Evolutionary conservation across 1,284 basidiomycete species (phyloP).

Genomic region (Ceratobasidium theobromae): DNA sequence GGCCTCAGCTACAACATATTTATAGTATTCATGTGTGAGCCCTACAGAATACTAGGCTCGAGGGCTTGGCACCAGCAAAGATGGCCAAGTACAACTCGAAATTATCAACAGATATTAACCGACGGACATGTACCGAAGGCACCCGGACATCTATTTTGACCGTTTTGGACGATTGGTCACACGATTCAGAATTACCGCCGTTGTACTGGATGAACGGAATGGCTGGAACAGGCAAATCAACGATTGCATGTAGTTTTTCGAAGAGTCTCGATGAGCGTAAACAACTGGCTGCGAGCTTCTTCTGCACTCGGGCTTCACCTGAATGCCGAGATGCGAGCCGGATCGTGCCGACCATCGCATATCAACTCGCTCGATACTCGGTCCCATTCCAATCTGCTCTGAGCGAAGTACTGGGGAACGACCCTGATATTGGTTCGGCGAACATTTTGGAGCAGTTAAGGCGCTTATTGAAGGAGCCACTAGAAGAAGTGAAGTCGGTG

Average conservation of each 20-base stretch:
- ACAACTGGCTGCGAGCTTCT: slow-evolving; percentile 15
- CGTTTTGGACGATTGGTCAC: not conserved
- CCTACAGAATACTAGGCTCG: not conserved
- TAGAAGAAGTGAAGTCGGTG: not conserved
- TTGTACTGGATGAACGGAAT: slow-evolving; percentile 26
- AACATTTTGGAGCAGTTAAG: not conserved
- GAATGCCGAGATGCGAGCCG: not conserved
- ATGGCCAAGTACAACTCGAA: not conserved
- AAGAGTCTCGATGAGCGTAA: not conserved
- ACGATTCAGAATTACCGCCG: slow-evolving; percentile 2
- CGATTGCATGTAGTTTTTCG: slow-evolving; percentile 9
- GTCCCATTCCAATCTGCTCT: not conserved
- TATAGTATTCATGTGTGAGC: too few relatives aligned
- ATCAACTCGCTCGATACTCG: slow-evolving; percentile 8
- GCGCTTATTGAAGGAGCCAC: not conserved
- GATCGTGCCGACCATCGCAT: slow-evolving; percentile 5
- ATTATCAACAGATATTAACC: not conserved
- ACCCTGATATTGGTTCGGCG: not conserved
- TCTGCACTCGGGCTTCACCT: not conserved
- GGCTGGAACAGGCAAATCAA: not conserved
- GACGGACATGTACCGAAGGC: not conserved
- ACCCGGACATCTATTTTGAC: not conserved
- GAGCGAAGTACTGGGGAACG: not conserved
- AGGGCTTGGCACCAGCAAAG: not conserved
- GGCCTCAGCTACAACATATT: not conserved